These are phyloP conservation scores for Mycena sanguinolenta DNA, from an alignment of 768 basidiomycete species.

Conservation along the genomic window DNA sequence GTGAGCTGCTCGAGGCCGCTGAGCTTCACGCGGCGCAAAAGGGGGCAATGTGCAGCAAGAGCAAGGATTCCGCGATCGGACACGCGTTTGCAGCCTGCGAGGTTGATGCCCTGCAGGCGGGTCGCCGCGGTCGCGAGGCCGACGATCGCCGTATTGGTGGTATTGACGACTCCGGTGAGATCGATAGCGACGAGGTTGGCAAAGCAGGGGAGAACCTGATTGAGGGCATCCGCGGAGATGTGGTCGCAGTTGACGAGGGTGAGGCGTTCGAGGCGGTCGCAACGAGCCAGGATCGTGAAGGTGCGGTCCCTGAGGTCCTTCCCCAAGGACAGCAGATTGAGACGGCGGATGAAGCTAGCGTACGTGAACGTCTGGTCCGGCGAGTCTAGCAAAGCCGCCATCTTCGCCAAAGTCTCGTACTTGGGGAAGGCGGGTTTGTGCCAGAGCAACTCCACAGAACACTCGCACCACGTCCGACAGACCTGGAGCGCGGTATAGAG, in stretches of 20 bases:
- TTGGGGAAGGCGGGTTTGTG: conserved; percentile 86
- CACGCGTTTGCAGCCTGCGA: conserved; percentile 85
- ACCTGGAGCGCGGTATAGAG: conserved; percentile 84
- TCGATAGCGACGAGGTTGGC: conserved; percentile 90
- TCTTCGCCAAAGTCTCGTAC: conserved; percentile 78
- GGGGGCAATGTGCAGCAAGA: conserved; percentile 79
- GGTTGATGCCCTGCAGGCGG: conserved; percentile 92
- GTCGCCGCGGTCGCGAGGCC: conserved; percentile 78
- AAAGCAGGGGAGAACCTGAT: conserved; percentile 74
- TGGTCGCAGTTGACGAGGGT: conserved; percentile 85
- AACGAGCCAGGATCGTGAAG: conserved; percentile 77
- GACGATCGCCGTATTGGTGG: conserved; percentile 79
- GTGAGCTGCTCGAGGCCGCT: conserved; percentile 83
- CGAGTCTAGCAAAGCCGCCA: conserved; percentile 78
- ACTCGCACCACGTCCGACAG: conserved; percentile 94
- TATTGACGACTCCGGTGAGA: conserved; percentile 77
- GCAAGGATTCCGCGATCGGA: conserved; percentile 84
- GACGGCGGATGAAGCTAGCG: conserved; percentile 86
- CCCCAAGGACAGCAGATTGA: conserved; percentile 87
- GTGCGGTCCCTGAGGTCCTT: conserved; percentile 79
- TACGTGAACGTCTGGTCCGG: conserved; percentile 88
- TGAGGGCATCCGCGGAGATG: conserved; percentile 75
- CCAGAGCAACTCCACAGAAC: conserved; percentile 95
- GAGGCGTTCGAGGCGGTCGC: conserved; percentile 88
- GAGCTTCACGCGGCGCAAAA: conserved; percentile 92